Evolutionary conservation across 495 filamentous ascomycete genomes (phyloP).

Genomic region (Penicillium verhagenii): DNA sequence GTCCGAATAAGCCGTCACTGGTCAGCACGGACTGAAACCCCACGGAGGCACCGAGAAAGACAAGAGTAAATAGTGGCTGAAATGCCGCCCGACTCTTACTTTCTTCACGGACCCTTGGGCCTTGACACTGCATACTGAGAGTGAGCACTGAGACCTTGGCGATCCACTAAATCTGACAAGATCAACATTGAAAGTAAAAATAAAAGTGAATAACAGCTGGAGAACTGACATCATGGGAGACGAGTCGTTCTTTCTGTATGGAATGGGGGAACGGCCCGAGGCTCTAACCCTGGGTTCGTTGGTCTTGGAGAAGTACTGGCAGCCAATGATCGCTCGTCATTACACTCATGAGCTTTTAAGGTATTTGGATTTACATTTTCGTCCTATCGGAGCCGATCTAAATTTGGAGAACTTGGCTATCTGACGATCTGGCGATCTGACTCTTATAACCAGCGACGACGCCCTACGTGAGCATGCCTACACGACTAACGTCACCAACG

Average conservation of each 20-base stretch:
- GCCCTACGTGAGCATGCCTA: constrained; percentile 20
- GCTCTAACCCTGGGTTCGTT: constrained; percentile 26
- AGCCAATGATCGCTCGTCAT: constrained; percentile 28
- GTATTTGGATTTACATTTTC: no score
- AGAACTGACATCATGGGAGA: constrained; percentile 9
- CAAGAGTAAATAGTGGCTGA: constrained; percentile 2
- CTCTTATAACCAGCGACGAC: constrained; percentile 18
- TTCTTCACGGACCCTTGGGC: background rate
- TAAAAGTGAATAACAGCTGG: background rate
- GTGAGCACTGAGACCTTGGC: constrained; percentile 5
- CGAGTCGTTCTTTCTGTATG: constrained; percentile 28
- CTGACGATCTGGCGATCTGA: background rate
- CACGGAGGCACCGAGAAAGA: constrained; percentile 1
- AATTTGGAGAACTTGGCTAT: background rate
- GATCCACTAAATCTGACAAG: background rate
- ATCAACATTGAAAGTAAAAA: background rate
- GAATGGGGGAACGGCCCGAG: constrained; percentile 27
- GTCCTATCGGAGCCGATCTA: background rate
- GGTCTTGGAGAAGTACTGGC: constrained; percentile 29
- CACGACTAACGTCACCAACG: constrained; percentile 15
- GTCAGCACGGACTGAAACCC: constrained; percentile 5
- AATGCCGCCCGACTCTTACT: background rate
- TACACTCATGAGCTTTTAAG: constrained; percentile 22
- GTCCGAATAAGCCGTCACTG: background rate
- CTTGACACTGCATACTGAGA: background rate